Percentiles rank a stretch among this genome's conserved stretches.
Conservation (phyloP, 1,284 basidiomycete species). For the Fistulina hepatica region DNA sequence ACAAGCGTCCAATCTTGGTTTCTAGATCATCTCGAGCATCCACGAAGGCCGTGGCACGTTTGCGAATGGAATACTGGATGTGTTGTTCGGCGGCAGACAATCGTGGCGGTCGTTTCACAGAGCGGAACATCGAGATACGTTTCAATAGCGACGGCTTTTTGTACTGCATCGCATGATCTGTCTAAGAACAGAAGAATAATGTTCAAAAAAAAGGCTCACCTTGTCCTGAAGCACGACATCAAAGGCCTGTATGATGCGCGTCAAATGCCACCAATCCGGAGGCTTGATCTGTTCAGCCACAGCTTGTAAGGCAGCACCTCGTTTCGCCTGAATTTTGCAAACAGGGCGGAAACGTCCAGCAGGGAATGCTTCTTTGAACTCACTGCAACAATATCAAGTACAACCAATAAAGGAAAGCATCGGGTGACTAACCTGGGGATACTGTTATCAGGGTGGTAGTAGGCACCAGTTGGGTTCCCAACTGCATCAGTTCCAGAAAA, state of each 20-base stretch:
- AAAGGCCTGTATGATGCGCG: slow-evolving; percentile 80
- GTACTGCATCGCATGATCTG: slow-evolving; percentile 40
- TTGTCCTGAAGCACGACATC: slow-evolving; percentile 81
- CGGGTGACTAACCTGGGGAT: slow-evolving; percentile 55
- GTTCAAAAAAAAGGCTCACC: slow-evolving; percentile 32
- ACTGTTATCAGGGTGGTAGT: slow-evolving; percentile 75
- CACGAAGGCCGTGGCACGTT: slow-evolving; percentile 83
- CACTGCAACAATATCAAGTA: slow-evolving; percentile 34
- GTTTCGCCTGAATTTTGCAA: slow-evolving; percentile 76
- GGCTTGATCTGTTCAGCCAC: slow-evolving; percentile 79
- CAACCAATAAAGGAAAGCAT: neutral
- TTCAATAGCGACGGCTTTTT: slow-evolving; percentile 86
- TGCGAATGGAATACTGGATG: slow-evolving; percentile 78
- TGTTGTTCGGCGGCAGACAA: slow-evolving; percentile 71
- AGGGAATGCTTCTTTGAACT: slow-evolving; percentile 94
- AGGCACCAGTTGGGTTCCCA: too few species aligned
- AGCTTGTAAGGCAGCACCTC: slow-evolving; percentile 65
- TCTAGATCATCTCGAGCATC: slow-evolving; percentile 87
- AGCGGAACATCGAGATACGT: slow-evolving; percentile 69
- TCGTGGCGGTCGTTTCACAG: slow-evolving; percentile 60
- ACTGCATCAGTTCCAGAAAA: too few species aligned
- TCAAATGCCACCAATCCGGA: slow-evolving; percentile 90
- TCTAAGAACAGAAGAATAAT: slow-evolving; percentile 16
- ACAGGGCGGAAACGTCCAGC: slow-evolving; percentile 76
- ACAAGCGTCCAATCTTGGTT: slow-evolving; percentile 78